phyloP scores from a whole-genome alignment of 441 rosid genomes.

The Gossypium schwendimanii region DNA sequence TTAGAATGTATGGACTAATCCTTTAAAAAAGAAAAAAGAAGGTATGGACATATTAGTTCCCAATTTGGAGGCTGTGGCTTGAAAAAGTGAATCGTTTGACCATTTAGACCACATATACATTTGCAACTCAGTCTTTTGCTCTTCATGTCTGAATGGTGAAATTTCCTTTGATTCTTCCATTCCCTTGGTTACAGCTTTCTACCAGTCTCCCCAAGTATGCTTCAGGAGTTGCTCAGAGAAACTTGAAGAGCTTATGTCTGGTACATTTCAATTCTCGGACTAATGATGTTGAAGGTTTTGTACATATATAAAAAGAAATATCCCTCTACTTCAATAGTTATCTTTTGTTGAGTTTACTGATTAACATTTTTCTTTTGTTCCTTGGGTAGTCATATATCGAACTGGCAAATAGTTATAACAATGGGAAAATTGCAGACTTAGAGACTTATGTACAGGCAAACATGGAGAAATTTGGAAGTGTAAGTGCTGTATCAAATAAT shows the following conservation, averaged over 20 bases:
- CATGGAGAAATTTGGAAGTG: slow-evolving; percentile 56
- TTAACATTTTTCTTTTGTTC: slow-evolving; percentile 10
- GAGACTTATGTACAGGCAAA: slow-evolving; percentile 48
- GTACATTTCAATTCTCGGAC: slow-evolving; percentile 25
- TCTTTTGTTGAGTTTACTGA: slow-evolving; percentile 11
- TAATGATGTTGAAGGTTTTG: neutral
- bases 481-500: slow-evolving; percentile 29
- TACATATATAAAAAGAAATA: neutral
- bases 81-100: neutral
- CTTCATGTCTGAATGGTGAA: slow-evolving; percentile 1
- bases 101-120: neutral
- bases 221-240: slow-evolving; percentile 73
- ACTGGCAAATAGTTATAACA: slow-evolving; percentile 55
- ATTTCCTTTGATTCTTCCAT: slow-evolving; percentile 15
- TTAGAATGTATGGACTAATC: neutral
- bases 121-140: neutral
- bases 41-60: neutral
- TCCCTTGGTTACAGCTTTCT: slow-evolving; percentile 45
- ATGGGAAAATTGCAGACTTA: slow-evolving; percentile 57
- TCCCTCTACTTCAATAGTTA: neutral
- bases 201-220: slow-evolving; percentile 74
- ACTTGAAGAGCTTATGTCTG: slow-evolving; percentile 50
- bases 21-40: neutral
- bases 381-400: slow-evolving; percentile 61
- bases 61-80: neutral